A percentile compares a stretch with the other conserved stretches of the same genome.
Evolutionary conservation across 2,329 filamentous ascomycete genomes (phyloP).

Genomic region (Septoria petroselini): DNA sequence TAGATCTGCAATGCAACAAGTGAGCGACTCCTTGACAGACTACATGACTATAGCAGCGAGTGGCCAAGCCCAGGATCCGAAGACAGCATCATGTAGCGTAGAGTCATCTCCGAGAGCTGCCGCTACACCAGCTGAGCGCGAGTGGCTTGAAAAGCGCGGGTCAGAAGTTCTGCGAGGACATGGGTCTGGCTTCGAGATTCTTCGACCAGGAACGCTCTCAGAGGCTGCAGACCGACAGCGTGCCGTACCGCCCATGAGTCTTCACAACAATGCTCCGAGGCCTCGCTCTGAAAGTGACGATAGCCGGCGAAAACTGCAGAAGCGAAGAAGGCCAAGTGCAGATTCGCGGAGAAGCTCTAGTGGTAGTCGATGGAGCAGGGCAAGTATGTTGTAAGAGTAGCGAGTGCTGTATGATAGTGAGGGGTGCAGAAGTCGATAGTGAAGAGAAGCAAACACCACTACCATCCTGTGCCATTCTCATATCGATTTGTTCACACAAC

Average conservation of each 20-base stretch:
- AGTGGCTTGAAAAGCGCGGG: slow-evolving; percentile 29
- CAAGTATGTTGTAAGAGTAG: slow-evolving; percentile 11
- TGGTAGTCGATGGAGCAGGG: slow-evolving; percentile 9
- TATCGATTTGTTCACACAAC: background rate
- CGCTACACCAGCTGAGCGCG: slow-evolving; percentile 7
- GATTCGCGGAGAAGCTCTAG: slow-evolving; percentile 21
- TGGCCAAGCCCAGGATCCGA: background rate
- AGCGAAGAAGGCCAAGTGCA: slow-evolving; percentile 33
- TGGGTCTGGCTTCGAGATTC: slow-evolving; percentile 39
- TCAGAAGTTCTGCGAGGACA: slow-evolving; percentile 35
- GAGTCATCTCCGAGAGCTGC: background rate
- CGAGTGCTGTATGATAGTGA: no score
- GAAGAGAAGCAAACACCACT: background rate
- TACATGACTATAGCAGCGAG: slow-evolving; percentile 12
- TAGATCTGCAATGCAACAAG: slow-evolving; percentile 12
- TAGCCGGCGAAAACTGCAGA: slow-evolving; percentile 33
- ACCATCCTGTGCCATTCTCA: no score
- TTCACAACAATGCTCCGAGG: slow-evolving; percentile 28
- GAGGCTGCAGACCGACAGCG: slow-evolving; percentile 22
- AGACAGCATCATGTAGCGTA: background rate
- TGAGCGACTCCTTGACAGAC: slow-evolving; percentile 6
- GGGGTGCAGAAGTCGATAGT: background rate
- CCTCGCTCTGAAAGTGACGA: slow-evolving; percentile 27
- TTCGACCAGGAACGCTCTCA: slow-evolving; percentile 36
- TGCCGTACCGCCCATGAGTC: slow-evolving; percentile 31